Conservation (phyloP, 78 protist species). For the Cavenderia fasciculata region DNA sequence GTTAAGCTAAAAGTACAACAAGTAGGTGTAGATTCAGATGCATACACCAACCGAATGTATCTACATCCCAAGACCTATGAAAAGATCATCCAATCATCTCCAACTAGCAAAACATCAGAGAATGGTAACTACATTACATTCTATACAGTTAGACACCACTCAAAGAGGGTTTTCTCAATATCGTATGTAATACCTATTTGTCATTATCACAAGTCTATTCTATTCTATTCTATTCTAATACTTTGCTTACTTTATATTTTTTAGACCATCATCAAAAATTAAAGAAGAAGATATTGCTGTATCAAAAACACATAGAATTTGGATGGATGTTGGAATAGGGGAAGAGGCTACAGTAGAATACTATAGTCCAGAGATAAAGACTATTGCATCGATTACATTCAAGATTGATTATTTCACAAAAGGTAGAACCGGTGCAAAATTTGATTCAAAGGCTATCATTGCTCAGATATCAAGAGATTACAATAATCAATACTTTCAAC, state of each 20-base stretch:
- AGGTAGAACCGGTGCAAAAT: background rate
- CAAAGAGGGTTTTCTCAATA: background rate
- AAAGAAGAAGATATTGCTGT: conserved; percentile 12
- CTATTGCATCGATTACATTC: conserved; percentile 12
- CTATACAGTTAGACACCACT: background rate
- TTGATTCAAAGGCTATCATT: conserved; percentile 7
- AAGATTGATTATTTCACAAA: conserved; percentile 29
- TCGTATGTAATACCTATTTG: conserved; percentile 11
- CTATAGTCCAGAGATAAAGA: conserved; percentile 35
- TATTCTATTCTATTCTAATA: no score
- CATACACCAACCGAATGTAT: conserved; percentile 6
- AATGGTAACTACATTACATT: background rate
- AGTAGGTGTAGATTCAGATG: background rate
- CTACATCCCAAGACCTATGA: background rate
- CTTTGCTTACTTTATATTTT: no score
- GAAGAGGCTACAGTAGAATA: background rate
- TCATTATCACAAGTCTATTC: no score
- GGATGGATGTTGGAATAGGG: conserved; percentile 19
- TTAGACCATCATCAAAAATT: background rate
- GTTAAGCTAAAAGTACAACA: background rate
- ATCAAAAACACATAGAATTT: conserved; percentile 50
- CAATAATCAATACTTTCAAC: background rate
- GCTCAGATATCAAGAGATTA: background rate
- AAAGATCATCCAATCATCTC: background rate
- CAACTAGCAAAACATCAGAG: background rate